Percentiles rank a stretch among this genome's conserved stretches.
phyloP scores from a whole-genome alignment of 805 yeast species.

The Nakazawaea laoshanensis region DNA sequence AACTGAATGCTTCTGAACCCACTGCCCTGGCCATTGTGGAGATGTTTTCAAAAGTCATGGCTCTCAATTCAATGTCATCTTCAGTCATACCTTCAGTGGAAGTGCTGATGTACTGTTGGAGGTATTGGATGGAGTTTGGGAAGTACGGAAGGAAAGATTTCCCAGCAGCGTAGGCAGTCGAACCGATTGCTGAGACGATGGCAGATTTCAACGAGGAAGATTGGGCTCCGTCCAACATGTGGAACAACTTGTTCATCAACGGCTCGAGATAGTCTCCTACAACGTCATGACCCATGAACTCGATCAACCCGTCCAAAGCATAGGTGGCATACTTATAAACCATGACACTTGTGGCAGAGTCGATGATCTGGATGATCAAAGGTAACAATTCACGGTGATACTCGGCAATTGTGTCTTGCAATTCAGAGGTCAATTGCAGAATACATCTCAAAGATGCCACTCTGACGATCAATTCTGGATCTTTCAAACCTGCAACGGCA shows the following conservation, averaged over 20 bases:
- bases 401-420: conserved; percentile 78
- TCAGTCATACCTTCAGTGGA: conserved; percentile 72
- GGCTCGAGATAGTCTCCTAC: conserved; percentile 76
- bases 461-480: conserved; percentile 64
- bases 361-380: conserved; percentile 78
- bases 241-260: conserved; percentile 81
- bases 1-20: conserved; percentile 80
- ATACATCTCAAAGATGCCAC: conserved; percentile 82
- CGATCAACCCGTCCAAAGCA: conserved; percentile 87
- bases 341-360: conserved; percentile 71
- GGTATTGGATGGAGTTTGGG: conserved; percentile 65
- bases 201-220: conserved; percentile 70
- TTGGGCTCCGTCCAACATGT: conserved; percentile 69
- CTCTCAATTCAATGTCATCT: conserved; percentile 86
- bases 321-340: conserved; percentile 86
- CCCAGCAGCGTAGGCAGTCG: conserved; percentile 95
- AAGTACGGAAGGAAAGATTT: conserved; percentile 81
- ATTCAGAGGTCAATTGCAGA: conserved; percentile 68
- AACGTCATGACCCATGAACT: conserved; percentile 83
- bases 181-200: conserved; percentile 91
- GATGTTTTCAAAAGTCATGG: conserved; percentile 85
- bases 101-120: conserved; percentile 76
- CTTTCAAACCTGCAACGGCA: conserved; percentile 70
- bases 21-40: conserved; percentile 96
- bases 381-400: conserved; percentile 81